Percentiles rank a stretch among this genome's conserved stretches.
These are phyloP conservation scores for Podila epicladia DNA, from an alignment of 192 early-diverging fungal species.

Conservation along the genomic window DNA sequence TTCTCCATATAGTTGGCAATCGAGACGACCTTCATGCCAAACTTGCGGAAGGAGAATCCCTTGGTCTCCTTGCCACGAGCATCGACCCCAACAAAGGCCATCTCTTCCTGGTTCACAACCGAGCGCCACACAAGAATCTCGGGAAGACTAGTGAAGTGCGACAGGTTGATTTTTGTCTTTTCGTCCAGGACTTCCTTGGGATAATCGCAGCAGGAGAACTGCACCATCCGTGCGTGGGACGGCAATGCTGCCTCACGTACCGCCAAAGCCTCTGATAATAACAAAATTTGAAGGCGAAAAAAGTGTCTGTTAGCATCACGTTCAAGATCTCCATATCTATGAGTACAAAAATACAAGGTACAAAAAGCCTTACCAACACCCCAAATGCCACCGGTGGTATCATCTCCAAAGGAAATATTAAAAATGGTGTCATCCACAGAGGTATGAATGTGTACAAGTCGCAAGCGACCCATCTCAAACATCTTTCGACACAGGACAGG, in stretches of 20 bases:
- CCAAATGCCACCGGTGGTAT: constrained; percentile 61
- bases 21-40: constrained; percentile 70
- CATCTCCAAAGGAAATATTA: constrained; percentile 67
- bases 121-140: constrained; percentile 83
- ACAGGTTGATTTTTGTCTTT: constrained; percentile 72
- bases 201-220: constrained; percentile 78
- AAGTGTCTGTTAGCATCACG: neutral
- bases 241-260: constrained; percentile 42
- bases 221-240: constrained; percentile 56
- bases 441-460: constrained; percentile 63
- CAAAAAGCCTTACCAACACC: constrained; percentile 27
- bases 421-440: constrained; percentile 70
- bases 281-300: neutral
- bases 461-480: constrained; percentile 70
- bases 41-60: constrained; percentile 74
- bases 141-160: constrained; percentile 71
- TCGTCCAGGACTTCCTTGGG: constrained; percentile 75
- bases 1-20: constrained; percentile 73
- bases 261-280: constrained; percentile 35
- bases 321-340: neutral
- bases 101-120: constrained; percentile 68
- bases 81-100: constrained; percentile 69
- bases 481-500: constrained; percentile 69
- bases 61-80: constrained; percentile 68
- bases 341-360: neutral